Evolutionary conservation across 805 yeast genomes (phyloP).

Genomic region (Pichia nanzhaoensis): DNA sequence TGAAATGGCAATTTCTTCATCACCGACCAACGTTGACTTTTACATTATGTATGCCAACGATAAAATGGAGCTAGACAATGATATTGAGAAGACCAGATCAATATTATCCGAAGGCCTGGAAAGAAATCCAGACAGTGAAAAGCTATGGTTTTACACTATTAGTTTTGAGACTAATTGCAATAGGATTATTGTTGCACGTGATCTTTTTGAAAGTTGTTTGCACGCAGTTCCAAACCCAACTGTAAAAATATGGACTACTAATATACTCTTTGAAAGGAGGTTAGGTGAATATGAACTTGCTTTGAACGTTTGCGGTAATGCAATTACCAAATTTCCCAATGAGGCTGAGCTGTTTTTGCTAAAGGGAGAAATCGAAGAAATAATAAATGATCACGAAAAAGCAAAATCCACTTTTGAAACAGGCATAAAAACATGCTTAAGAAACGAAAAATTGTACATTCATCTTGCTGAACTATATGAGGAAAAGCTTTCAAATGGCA

Average conservation of each 20-base stretch:
- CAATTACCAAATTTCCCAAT: conserved; percentile 41
- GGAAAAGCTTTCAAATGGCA: conserved; percentile 31
- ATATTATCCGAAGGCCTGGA: conserved; percentile 45
- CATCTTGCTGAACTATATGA: conserved; percentile 43
- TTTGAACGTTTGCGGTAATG: conserved; percentile 36
- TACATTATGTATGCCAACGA: conserved; percentile 71
- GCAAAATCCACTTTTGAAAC: conserved; percentile 43
- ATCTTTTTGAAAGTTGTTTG: conserved; percentile 29
- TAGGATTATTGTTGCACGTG: conserved; percentile 31
- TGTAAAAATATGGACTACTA: conserved; percentile 56
- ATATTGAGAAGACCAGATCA: conserved; percentile 44
- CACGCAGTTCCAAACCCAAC: conserved; percentile 21
- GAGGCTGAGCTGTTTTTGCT: conserved; percentile 54
- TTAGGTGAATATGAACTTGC: conserved; percentile 33
- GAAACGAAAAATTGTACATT: conserved; percentile 47
- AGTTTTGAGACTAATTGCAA: conserved; percentile 49
- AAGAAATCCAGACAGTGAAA: conserved; percentile 40
- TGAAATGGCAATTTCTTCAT: conserved; percentile 43
- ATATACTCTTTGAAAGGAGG: conserved; percentile 45
- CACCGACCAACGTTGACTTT: conserved; percentile 46
- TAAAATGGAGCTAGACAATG: conserved; percentile 42
- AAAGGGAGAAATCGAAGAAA: conserved; percentile 47
- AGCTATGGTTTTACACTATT: conserved; percentile 65
- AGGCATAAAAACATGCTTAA: conserved; percentile 46
- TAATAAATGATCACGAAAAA: conserved; percentile 23